A percentile compares a stretch with the other conserved stretches of the same genome.
These are phyloP conservation scores for Rhizopogon salebrosus DNA, from an alignment of 768 basidiomycete species.

Conservation along the genomic window DNA sequence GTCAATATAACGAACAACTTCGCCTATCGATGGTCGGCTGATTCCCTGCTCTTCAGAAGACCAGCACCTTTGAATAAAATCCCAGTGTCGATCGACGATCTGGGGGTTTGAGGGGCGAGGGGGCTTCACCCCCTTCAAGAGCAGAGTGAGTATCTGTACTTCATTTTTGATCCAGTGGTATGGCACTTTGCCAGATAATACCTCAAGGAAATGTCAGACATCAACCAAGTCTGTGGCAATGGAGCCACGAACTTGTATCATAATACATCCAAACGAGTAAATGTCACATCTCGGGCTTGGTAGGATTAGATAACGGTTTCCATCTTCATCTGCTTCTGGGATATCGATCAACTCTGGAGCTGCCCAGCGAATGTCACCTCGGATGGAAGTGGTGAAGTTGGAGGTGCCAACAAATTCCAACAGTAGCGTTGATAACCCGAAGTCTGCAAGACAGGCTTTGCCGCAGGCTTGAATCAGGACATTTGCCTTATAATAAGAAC, in stretches of 20 bases:
- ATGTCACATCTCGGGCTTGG: slow-evolving; percentile 31
- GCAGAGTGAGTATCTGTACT: slow-evolving; percentile 16
- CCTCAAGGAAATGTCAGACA: slow-evolving; percentile 12
- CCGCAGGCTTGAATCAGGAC: no score
- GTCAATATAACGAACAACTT: slow-evolving; percentile 8
- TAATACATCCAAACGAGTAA: slow-evolving; percentile 35
- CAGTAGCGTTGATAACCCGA: no score
- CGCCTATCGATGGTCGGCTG: slow-evolving; percentile 10
- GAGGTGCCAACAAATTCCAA: no score
- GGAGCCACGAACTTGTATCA: slow-evolving; percentile 15
- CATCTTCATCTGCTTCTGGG: slow-evolving; percentile 19
- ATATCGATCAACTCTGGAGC: slow-evolving; percentile 35
- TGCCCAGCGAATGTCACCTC: slow-evolving; percentile 44
- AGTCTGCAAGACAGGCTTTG: no score
- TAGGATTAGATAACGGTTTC: slow-evolving; percentile 8
- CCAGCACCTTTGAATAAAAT: slow-evolving; percentile 19
- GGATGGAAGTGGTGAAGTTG: slow-evolving; percentile 28
- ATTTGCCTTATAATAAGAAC: no score
- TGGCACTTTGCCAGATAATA: slow-evolving; percentile 16
- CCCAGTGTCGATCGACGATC: slow-evolving; percentile 11
- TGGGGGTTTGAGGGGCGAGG: slow-evolving; percentile 3
- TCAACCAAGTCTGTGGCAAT: neutral
- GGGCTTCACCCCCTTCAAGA: slow-evolving; percentile 14
- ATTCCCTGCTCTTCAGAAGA: slow-evolving; percentile 14
- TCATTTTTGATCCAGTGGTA: slow-evolving; percentile 18